These are phyloP conservation scores for Puccinellia tenuiflora DNA, from an alignment of 176 grass and related monocot species.

Conservation along the genomic window DNA sequence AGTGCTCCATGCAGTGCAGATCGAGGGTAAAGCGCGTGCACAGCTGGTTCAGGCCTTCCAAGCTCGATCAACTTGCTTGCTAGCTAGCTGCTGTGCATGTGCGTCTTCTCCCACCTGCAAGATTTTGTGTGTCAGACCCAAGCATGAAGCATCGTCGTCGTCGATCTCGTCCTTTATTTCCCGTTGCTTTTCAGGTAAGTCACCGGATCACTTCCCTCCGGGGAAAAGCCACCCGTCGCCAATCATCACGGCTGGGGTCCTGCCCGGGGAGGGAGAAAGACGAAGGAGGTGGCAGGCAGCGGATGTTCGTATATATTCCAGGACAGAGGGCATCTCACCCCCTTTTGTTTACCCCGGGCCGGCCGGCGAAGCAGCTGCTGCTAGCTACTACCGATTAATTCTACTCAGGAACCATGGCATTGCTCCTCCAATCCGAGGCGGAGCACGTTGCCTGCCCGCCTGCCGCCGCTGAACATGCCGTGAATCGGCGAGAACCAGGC, in stretches of 20 bases:
- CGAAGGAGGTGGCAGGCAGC: slow-evolving; percentile 26
- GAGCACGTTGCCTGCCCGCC: slow-evolving; percentile 36
- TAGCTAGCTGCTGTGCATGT: slow-evolving; percentile 43
- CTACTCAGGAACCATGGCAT: background rate
- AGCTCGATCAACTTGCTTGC: too few species aligned
- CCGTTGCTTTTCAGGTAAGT: slow-evolving; percentile 54
- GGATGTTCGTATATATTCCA: slow-evolving; percentile 43
- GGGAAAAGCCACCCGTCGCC: slow-evolving; percentile 19
- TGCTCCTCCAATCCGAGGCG: slow-evolving; percentile 19
- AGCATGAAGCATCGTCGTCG: too few species aligned
- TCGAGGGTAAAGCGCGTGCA: background rate
- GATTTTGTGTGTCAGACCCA: slow-evolving; percentile 54
- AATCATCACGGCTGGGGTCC: slow-evolving; percentile 48
- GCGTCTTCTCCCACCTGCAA: slow-evolving; percentile 42
- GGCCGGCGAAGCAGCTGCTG: slow-evolving; percentile 27
- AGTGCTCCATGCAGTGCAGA: slow-evolving; percentile 32
- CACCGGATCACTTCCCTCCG: slow-evolving; percentile 37
- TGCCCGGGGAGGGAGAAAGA: slow-evolving; percentile 2
- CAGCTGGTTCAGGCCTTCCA: too few species aligned
- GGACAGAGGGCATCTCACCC: slow-evolving; percentile 40
- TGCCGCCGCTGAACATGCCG: background rate
- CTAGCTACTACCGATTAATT: slow-evolving; percentile 31
- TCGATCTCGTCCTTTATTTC: slow-evolving; percentile 30
- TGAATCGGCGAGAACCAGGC: background rate
- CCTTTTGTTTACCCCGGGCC: slow-evolving; percentile 40